Conservation (phyloP, 2,329 filamentous ascomycete genomes). For the Fusarium sp. region DNA sequence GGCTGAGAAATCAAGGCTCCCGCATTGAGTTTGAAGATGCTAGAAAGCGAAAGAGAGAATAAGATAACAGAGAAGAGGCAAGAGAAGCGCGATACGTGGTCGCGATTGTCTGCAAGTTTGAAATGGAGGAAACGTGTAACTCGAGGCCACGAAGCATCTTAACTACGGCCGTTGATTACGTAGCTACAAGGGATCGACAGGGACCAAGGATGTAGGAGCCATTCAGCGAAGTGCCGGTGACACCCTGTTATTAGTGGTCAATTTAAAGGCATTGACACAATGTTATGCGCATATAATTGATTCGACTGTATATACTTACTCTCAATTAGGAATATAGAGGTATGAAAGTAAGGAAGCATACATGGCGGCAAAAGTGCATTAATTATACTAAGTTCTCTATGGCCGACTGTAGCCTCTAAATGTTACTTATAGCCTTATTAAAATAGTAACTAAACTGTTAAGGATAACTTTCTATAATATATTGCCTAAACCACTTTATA, state of each 20-base stretch:
- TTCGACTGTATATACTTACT: too few relatives aligned
- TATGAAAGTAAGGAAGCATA: too few relatives aligned
- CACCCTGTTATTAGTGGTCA: conserved; percentile 2
- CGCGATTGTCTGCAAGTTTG: conserved; percentile 5
- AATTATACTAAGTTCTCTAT: too few relatives aligned
- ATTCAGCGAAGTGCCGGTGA: conserved; percentile 14
- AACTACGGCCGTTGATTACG: conserved; percentile 35
- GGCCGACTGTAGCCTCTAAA: too few relatives aligned
- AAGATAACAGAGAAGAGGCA: background rate
- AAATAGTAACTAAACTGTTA: too few relatives aligned
- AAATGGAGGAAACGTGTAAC: background rate
- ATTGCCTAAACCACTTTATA: too few relatives aligned
- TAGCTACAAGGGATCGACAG: conserved; percentile 34
- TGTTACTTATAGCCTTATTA: too few relatives aligned
- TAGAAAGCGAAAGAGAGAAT: background rate
- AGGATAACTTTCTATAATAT: too few relatives aligned
- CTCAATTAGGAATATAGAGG: too few relatives aligned
- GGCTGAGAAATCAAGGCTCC: background rate
- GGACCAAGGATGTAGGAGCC: conserved; percentile 22
- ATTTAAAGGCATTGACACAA: background rate
- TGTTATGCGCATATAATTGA: background rate
- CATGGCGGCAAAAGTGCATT: too few relatives aligned
- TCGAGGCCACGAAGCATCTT: conserved; percentile 38
- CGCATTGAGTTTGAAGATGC: conserved; percentile 11
- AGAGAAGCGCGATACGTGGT: conserved; percentile 19